phyloP scores from a whole-genome alignment of 1,284 basidiomycete genomes.

The Anthracocystis setariae region DNA sequence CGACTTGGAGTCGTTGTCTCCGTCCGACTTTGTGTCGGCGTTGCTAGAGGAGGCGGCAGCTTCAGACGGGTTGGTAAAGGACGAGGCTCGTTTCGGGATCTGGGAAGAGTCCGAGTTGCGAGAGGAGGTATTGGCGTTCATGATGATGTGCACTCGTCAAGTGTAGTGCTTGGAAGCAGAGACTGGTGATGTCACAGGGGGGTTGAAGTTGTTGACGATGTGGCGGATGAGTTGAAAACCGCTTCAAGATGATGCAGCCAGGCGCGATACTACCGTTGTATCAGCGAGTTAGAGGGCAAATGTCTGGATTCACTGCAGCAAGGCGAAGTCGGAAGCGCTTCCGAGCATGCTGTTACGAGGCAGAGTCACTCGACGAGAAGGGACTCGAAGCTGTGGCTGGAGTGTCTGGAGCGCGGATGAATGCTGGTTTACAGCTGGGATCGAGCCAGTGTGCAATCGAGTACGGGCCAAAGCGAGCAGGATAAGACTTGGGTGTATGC shows the following conservation, averaged over 20 bases:
- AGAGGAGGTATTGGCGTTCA: conserved; percentile 11
- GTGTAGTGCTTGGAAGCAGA: too few species aligned
- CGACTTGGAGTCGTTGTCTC: conserved; percentile 17
- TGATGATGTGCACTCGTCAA: neutral
- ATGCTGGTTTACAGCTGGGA: too few species aligned
- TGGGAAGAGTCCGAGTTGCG: conserved; percentile 3
- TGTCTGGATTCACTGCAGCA: neutral
- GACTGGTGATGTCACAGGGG: too few species aligned
- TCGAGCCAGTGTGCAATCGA: too few species aligned
- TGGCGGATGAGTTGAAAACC: too few species aligned
- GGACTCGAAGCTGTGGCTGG: too few species aligned
- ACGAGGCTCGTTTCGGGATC: neutral
- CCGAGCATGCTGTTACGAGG: conserved; percentile 3
- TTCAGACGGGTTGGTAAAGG: conserved; percentile 7
- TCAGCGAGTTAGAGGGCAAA: neutral
- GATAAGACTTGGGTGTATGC: too few species aligned
- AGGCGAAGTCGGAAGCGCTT: neutral
- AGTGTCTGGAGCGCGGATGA: too few species aligned
- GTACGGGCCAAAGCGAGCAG: too few species aligned
- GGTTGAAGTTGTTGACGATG: too few species aligned
- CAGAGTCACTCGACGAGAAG: too few species aligned
- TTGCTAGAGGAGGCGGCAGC: conserved; percentile 2
- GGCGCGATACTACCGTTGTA: neutral
- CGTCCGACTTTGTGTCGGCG: conserved; percentile 2
- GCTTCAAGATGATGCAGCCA: neutral